A percentile compares a stretch with the other conserved stretches of the same genome.
phyloP scores from a whole-genome alignment of 805 yeast species.

The Hanseniaspora pseudoguilliermondii region DNA sequence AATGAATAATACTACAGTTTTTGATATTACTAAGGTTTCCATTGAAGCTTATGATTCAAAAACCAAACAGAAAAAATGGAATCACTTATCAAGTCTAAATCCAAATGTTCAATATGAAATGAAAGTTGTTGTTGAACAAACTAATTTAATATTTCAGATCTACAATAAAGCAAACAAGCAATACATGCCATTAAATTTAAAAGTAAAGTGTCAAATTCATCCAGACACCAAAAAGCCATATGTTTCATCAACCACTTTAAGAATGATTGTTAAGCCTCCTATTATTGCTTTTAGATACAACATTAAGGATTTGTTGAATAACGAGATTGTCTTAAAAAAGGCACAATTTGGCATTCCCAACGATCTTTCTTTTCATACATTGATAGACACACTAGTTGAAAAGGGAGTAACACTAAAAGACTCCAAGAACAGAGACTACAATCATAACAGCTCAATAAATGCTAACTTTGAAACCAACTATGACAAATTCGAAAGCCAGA shows the following conservation, averaged over 20 bases:
- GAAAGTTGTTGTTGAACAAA: background rate
- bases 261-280: slow-evolving; percentile 10
- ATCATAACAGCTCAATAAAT: background rate
- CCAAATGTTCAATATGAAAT: background rate
- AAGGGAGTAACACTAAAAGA: slow-evolving; percentile 8
- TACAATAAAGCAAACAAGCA: background rate
- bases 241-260: background rate
- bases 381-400: background rate
- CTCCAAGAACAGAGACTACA: background rate
- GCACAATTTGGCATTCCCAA: slow-evolving; percentile 4
- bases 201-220: background rate
- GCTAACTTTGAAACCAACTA: background rate
- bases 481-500: background rate
- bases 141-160: background rate
- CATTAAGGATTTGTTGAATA: background rate
- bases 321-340: slow-evolving; percentile 3
- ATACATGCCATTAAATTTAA: background rate
- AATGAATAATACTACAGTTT: background rate
- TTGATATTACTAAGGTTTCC: slow-evolving; percentile 2
- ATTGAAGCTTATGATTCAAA: background rate
- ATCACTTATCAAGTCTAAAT: background rate
- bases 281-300: slow-evolving; percentile 7
- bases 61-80: slow-evolving; percentile 3
- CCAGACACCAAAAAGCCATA: background rate
- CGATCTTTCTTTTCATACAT: background rate